A percentile compares a stretch with the other conserved stretches of the same genome.
Conservation (phyloP, 148 eudicot genomes). For the Chenopodium suecicum region DNA sequence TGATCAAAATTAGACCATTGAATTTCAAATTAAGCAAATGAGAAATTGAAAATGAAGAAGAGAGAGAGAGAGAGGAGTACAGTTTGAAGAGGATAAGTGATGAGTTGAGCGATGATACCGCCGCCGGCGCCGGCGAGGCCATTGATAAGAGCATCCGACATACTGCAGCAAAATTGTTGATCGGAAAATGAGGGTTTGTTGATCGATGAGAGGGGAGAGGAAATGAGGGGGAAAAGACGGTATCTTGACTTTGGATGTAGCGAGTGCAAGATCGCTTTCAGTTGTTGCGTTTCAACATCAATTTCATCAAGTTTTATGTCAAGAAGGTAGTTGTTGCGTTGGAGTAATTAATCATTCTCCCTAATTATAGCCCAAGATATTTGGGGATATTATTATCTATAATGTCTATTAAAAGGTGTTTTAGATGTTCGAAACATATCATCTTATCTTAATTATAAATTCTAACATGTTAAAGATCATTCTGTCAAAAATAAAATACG, state of each 20-base stretch:
- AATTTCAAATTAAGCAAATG: not conserved
- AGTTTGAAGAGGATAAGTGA: constrained; percentile 94
- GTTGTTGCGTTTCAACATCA: not conserved
- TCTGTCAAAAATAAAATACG: too few species aligned
- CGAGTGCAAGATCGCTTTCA: constrained; percentile 16
- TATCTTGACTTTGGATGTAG: constrained; percentile 27
- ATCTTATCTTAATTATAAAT: too few species aligned
- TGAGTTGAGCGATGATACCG: constrained; percentile 96
- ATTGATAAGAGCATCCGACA: constrained; percentile 94
- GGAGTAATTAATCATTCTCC: not conserved
- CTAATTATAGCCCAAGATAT: too few species aligned
- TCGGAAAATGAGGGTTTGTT: not conserved
- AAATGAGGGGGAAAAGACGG: not conserved
- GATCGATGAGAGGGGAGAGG: not conserved
- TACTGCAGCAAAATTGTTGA: constrained; percentile 14
- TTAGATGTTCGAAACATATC: too few species aligned
- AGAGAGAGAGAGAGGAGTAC: constrained; percentile 30
- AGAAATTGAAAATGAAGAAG: not conserved
- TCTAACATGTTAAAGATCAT: too few species aligned
- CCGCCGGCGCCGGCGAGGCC: constrained; percentile 99
- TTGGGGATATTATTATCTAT: too few species aligned
- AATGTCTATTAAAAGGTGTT: too few species aligned
- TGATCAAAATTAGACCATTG: not conserved
- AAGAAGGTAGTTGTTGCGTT: constrained; percentile 20
- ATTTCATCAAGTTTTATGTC: not conserved